Base-by-base conservation (phyloP, 2,329 filamentous ascomycete species). In the Trichoderma atroviride region DNA sequence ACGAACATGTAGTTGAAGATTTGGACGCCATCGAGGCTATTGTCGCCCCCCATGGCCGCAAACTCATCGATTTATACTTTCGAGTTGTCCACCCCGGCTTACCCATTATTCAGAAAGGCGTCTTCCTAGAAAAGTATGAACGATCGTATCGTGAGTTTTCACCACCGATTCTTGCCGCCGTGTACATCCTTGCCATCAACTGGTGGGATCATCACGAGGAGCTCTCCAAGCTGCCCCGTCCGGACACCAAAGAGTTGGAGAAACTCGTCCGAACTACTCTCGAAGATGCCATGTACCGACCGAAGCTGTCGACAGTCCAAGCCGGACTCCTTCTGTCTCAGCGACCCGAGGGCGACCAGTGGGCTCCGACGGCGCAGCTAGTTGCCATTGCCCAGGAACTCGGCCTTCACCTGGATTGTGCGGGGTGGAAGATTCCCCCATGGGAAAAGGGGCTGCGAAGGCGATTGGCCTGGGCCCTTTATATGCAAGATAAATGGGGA, bases 401-500 rank as follows among this genome's bases (percentile, higher is more conserved):
- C 3, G 94, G 94, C 58, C 83, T 97, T 50, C 94, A 97, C 78
- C 88, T 97, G 52, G 93, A 97, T 79, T 97, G 93, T 81, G 88
- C 91, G 5, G 84, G 85, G 64, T 97, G 94, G 94, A 92, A 92
- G 71, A 95, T 97, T 66, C 92, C 94, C 33, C 85, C 86, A 0
- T 97, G 94, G 93, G 94, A 97, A 79, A 91, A 92, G 74, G 92
- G 93, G 0, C 79, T 97, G 70, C 87, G 94, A 71, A 96, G 95
- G 78, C 88, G 94, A 60, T 86, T 97, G 53, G 93, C 93, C 0
- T 97, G 94, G 94, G 94, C 92, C 2, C 80, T 97, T 62, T 97
- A 96, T 78, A 95, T 96, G 91, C 93, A 97, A 80, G 94, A 97
- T 80, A 96, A 87, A 79, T 97, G 94, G 94, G 92, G 92, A 19